phyloP scores from a whole-genome alignment of 768 basidiomycete species.

The Nevesoporus exiguus region DNA sequence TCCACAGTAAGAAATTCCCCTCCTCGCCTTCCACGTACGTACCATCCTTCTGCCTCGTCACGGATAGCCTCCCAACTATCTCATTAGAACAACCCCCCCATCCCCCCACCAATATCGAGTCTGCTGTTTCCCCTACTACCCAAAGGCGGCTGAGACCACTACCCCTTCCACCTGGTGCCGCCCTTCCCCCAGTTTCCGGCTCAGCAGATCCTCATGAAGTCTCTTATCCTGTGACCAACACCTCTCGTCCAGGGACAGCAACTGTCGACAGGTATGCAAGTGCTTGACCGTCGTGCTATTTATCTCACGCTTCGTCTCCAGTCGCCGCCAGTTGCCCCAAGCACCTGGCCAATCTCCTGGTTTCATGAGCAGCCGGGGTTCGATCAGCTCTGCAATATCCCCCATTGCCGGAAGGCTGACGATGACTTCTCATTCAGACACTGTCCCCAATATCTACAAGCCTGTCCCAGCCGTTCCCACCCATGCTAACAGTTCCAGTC shows the following conservation, averaged over 20 bases:
- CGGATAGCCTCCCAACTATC: not conserved
- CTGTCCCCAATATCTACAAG: conserved; percentile 26
- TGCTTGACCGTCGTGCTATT: not conserved
- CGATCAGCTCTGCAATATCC: conserved; percentile 21
- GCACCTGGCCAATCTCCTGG: conserved; percentile 22
- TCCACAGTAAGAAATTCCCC: conserved; percentile 14
- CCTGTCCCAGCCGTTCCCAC: conserved; percentile 30
- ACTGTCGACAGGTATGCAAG: conserved; percentile 23
- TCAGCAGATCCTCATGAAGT: conserved; percentile 18
- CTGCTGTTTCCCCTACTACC: conserved; percentile 28
- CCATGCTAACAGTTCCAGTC: conserved; percentile 8
- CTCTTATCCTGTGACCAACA: conserved; percentile 5
- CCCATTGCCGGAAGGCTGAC: conserved; percentile 18
- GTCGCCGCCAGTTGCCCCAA: conserved; percentile 30
- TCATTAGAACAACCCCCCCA: conserved; percentile 10
- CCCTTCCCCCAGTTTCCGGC: conserved; percentile 8
- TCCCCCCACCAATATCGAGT: conserved; percentile 5
- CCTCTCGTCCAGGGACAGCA: conserved; percentile 27
- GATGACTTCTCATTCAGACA: conserved; percentile 16
- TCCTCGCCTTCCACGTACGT: conserved; percentile 26
- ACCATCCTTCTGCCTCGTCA: not conserved
- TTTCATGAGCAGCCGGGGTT: conserved; percentile 16
- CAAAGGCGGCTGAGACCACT: conserved; percentile 30
- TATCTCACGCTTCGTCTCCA: conserved; percentile 6
- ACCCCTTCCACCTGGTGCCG: conserved; percentile 26